Conservation (phyloP, 345 rosid genomes). For the Theobroma cacao region DNA sequence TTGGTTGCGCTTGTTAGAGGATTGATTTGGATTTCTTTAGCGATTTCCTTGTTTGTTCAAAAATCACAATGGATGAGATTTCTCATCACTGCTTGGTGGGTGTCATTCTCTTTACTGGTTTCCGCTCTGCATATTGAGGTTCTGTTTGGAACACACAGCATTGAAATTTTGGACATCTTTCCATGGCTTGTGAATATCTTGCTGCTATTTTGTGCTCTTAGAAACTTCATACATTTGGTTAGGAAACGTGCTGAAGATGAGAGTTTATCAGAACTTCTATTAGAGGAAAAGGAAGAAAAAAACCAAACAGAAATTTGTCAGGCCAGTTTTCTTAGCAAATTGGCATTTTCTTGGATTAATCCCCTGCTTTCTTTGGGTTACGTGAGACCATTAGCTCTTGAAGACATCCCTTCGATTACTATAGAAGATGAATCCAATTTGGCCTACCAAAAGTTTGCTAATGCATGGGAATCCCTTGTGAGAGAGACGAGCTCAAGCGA, state of each 20-base stretch:
- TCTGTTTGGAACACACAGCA: conserved; percentile 29
- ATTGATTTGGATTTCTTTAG: conserved; percentile 53
- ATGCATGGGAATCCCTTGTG: conserved; percentile 43
- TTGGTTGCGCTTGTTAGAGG: conserved; percentile 45
- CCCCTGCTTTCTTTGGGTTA: conserved; percentile 57
- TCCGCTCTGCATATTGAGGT: conserved; percentile 39
- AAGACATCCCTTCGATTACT: conserved; percentile 53
- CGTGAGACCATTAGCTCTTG: conserved; percentile 46
- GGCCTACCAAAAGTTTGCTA: conserved; percentile 52
- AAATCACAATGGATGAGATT: conserved; percentile 41
- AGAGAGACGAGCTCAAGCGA: conserved; percentile 23
- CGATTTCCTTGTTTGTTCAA: conserved; percentile 57
- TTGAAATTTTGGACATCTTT: conserved; percentile 33
- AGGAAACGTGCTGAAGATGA: conserved; percentile 15
- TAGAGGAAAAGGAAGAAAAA: conserved; percentile 27
- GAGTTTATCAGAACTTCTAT: conserved; percentile 44
- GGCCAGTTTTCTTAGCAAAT: conserved; percentile 45
- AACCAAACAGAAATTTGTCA: conserved; percentile 30
- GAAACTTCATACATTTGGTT: conserved; percentile 30
- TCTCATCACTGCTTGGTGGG: conserved; percentile 62
- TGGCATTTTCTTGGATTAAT: conserved; percentile 68
- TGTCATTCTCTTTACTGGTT: conserved; percentile 43
- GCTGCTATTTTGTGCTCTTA: conserved; percentile 54
- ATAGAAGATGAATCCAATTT: conserved; percentile 52
- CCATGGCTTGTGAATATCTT: conserved; percentile 50